A percentile compares a stretch with the other conserved stretches of the same genome.
Evolutionary conservation across 176 grass and related monocot species (phyloP).

Genomic region (Juncus effusus): DNA sequence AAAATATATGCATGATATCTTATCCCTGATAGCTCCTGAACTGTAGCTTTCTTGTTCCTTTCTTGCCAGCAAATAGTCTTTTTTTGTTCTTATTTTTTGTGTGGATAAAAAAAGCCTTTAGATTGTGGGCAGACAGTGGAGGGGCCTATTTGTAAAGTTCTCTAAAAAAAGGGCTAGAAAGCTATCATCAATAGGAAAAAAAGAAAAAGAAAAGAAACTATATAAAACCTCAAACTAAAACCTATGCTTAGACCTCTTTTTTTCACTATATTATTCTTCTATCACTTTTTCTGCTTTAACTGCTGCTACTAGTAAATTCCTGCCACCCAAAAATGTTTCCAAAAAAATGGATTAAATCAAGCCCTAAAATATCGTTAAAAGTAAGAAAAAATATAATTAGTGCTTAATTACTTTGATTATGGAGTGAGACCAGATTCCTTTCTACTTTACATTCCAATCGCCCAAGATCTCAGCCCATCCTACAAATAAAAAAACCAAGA

Average conservation of each 20-base stretch:
- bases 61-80: conserved; percentile 11
- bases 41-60: conserved; percentile 19
- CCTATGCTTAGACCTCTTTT: conserved; percentile 60
- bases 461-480: conserved; percentile 66
- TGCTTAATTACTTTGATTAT: conserved; percentile 58
- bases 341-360: conserved; percentile 7
- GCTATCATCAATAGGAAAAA: conserved; percentile 50
- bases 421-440: conserved; percentile 34
- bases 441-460: conserved; percentile 72
- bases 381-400: neutral
- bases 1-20: conserved; percentile 23
- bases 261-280: conserved; percentile 64
- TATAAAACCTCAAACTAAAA: conserved; percentile 37
- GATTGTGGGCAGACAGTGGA: conserved; percentile 30
- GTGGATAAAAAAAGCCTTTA: conserved; percentile 24
- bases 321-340: conserved; percentile 31
- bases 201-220: conserved; percentile 31
- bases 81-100: conserved; percentile 20
- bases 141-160: conserved; percentile 43
- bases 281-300: conserved; percentile 46
- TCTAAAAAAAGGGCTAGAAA: conserved; percentile 47
- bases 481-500: conserved; percentile 25
- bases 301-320: conserved; percentile 56
- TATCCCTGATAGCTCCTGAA: conserved; percentile 24
- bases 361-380: neutral